These are phyloP conservation scores for Petunia secreta DNA, from an alignment of 257 asterid genomes.

Conservation along the genomic window DNA sequence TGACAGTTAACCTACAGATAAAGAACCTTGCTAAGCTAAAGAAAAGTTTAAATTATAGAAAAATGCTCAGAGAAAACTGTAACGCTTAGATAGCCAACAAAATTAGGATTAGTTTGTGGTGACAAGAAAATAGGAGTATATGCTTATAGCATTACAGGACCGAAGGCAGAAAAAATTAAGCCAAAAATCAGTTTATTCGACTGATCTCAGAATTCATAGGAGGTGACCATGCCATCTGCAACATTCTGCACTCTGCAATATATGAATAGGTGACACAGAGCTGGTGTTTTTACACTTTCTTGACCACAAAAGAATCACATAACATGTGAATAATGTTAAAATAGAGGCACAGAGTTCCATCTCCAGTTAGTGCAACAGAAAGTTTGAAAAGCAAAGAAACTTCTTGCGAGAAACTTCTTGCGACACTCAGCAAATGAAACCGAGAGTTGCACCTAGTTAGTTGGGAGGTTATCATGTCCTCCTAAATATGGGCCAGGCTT, in stretches of 20 bases:
- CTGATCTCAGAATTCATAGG: not conserved
- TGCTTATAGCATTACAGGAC: not conserved
- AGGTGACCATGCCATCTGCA: not conserved
- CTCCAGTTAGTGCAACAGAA: not conserved
- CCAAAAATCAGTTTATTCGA: not conserved
- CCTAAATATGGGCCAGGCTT: not conserved
- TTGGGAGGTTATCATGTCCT: not conserved
- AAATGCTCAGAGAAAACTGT: not conserved
- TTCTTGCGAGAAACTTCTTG: constrained; percentile 5
- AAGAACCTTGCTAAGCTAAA: not conserved
- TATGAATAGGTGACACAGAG: not conserved
- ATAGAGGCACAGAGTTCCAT: not conserved
- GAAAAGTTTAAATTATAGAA: not conserved
- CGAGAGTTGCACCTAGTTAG: not conserved
- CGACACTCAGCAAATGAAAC: not conserved
- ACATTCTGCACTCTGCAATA: not conserved
- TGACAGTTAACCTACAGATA: constrained; percentile 5
- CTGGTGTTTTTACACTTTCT: not conserved
- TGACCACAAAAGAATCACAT: not conserved
- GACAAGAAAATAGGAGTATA: constrained; percentile 4
- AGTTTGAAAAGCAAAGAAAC: not conserved
- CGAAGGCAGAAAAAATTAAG: not conserved
- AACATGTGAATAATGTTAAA: not conserved
- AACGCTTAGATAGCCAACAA: not conserved
- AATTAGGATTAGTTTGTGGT: not conserved